phyloP scores from a whole-genome alignment of 257 asterid species.

The Anisodus tanguticus region DNA sequence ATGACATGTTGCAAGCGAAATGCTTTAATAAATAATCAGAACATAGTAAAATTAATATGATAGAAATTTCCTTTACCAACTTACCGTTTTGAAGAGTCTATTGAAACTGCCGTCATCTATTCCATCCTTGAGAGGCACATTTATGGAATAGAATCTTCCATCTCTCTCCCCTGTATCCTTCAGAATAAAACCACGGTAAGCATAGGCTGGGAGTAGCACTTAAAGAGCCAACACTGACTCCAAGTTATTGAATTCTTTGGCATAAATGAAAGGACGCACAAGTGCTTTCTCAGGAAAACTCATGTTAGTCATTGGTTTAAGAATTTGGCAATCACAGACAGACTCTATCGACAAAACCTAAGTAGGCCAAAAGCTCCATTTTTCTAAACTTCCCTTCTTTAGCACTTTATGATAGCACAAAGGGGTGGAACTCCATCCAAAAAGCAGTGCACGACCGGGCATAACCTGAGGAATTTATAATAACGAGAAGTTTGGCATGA shows the following conservation, averaged over 20 bases:
- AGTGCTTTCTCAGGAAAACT: not conserved
- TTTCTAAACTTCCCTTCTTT: conserved; percentile 11
- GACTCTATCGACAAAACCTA: not conserved
- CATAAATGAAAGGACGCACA: not conserved
- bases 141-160: conserved; percentile 91
- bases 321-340: not conserved
- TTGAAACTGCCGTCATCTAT: conserved; percentile 89
- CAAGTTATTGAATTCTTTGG: not conserved
- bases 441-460: not conserved
- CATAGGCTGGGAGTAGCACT: not conserved
- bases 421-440: not conserved
- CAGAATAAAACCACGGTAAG: conserved; percentile 47
- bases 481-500: not conserved
- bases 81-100: conserved; percentile 86
- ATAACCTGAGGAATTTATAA: not conserved
- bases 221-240: not conserved
- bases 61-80: conserved; percentile 24
- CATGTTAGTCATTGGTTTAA: conserved; percentile 23
- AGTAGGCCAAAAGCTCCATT: not conserved
- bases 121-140: conserved; percentile 97
- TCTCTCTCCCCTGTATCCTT: conserved; percentile 98
- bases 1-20: conserved; percentile 35
- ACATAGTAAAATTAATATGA: not conserved
- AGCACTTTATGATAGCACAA: not conserved
- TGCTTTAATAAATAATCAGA: not conserved